These are phyloP conservation scores for Neurospora sp. DNA, from an alignment of 495 filamentous ascomycete species.

Conservation along the genomic window DNA sequence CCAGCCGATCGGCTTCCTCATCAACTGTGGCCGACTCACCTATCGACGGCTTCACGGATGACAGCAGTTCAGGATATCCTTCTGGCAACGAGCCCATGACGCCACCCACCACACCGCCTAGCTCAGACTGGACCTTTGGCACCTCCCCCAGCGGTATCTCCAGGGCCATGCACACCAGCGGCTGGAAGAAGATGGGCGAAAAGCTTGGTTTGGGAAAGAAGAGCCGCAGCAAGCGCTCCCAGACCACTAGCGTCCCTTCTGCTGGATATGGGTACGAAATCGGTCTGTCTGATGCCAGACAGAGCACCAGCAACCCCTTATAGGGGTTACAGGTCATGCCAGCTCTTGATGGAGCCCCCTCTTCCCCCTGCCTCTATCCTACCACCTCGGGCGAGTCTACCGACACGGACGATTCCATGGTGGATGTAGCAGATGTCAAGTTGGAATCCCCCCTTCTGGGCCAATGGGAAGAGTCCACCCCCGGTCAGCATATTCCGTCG, in stretches of 20 bases:
- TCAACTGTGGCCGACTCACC: slow-evolving; percentile 25
- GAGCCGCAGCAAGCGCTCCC: slow-evolving; percentile 27
- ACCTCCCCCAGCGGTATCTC: slow-evolving; percentile 42
- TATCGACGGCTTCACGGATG: slow-evolving; percentile 34
- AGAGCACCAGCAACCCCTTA: slow-evolving; percentile 30
- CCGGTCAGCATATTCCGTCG: slow-evolving; percentile 30
- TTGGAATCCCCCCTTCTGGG: slow-evolving; percentile 3
- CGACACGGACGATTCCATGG: slow-evolving; percentile 4
- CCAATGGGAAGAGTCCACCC: slow-evolving; percentile 39
- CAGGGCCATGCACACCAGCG: slow-evolving; percentile 38
- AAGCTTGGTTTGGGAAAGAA: slow-evolving; percentile 64
- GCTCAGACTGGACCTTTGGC: slow-evolving; percentile 45
- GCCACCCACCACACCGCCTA: slow-evolving; percentile 78
- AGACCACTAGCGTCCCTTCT: slow-evolving; percentile 28
- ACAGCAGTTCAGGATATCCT: slow-evolving; percentile 44
- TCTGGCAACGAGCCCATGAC: slow-evolving; percentile 62
- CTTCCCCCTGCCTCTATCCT: slow-evolving; percentile 12
- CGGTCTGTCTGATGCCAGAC: slow-evolving; percentile 16
- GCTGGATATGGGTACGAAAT: slow-evolving; percentile 17
- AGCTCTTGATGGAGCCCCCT: slow-evolving; percentile 27
- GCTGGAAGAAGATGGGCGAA: slow-evolving; percentile 80
- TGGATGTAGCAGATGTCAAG: slow-evolving; percentile 6
- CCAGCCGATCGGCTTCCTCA: slow-evolving; percentile 28
- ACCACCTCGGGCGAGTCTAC: slow-evolving; percentile 8
- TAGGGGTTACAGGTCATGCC: slow-evolving; percentile 47